A percentile compares a stretch with the other conserved stretches of the same genome.
Conservation (phyloP, 495 filamentous ascomycete genomes). For the Penicillium simplicissimum region DNA sequence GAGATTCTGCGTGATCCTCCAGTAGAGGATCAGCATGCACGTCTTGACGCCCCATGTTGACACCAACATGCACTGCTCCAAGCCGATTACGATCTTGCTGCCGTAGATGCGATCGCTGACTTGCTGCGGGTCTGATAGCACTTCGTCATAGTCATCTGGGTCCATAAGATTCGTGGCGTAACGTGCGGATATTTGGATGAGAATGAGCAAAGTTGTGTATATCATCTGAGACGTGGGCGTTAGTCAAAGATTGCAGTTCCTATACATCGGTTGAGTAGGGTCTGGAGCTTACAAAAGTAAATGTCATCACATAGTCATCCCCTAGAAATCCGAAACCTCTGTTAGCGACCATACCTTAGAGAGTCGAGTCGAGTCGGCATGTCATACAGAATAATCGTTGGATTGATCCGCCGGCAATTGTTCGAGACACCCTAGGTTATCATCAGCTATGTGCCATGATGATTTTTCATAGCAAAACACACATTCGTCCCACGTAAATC, state of each 20-base stretch:
- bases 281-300: constrained; percentile 47
- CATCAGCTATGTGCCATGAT: constrained; percentile 12
- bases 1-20: constrained; percentile 43
- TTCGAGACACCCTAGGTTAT: constrained; percentile 27
- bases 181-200: constrained; percentile 57
- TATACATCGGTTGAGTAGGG: background rate
- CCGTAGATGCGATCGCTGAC: constrained; percentile 48
- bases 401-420: constrained; percentile 35
- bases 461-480: background rate
- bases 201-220: constrained; percentile 55
- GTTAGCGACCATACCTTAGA: background rate
- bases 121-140: constrained; percentile 46
- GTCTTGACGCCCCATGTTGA: constrained; percentile 52
- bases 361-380: constrained; percentile 31
- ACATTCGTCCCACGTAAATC: constrained; percentile 38
- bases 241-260: background rate
- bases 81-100: constrained; percentile 53
- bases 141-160: constrained; percentile 47
- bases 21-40: constrained; percentile 55
- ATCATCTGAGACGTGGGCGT: constrained; percentile 33
- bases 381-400: constrained; percentile 39
- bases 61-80: constrained; percentile 54
- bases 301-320: constrained; percentile 60
- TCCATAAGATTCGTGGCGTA: constrained; percentile 61
- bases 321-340: constrained; percentile 17